Evolutionary conservation across 805 yeast genomes (phyloP).

Genomic region (Schizosaccharomyces lindneri): DNA sequence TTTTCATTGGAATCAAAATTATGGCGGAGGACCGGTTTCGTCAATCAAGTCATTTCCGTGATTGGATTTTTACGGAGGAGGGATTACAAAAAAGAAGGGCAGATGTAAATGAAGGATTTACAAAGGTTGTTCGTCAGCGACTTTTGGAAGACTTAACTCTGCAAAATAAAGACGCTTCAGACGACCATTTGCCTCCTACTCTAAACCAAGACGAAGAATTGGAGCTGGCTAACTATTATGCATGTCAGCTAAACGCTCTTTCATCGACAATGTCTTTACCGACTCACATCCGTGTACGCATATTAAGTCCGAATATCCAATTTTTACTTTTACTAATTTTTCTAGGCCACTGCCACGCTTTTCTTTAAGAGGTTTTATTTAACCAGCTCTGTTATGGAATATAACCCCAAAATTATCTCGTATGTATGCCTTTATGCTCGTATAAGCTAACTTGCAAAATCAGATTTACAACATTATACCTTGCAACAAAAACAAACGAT

Average conservation of each 20-base stretch:
- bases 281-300: not conserved
- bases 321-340: not conserved
- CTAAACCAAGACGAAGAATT: not conserved
- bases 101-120: not conserved
- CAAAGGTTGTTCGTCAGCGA: not conserved
- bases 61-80: not conserved
- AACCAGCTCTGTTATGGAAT: slow-evolving; percentile 59
- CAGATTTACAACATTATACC: slow-evolving; percentile 45
- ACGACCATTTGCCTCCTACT: not conserved
- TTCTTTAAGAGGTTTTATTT: slow-evolving; percentile 64
- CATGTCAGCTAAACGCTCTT: not conserved
- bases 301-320: not conserved
- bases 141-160: not conserved
- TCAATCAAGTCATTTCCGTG: not conserved
- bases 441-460: not conserved
- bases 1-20: not conserved
- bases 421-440: not conserved
- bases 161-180: not conserved
- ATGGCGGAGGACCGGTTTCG: not conserved
- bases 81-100: not conserved
- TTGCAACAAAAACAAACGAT: slow-evolving; percentile 85
- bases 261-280: not conserved
- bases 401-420: slow-evolving; percentile 62
- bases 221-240: not conserved
- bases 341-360: slow-evolving; percentile 49